Base-by-base conservation (phyloP, 495 filamentous ascomycete genomes). In the Aspergillus leporis region DNA sequence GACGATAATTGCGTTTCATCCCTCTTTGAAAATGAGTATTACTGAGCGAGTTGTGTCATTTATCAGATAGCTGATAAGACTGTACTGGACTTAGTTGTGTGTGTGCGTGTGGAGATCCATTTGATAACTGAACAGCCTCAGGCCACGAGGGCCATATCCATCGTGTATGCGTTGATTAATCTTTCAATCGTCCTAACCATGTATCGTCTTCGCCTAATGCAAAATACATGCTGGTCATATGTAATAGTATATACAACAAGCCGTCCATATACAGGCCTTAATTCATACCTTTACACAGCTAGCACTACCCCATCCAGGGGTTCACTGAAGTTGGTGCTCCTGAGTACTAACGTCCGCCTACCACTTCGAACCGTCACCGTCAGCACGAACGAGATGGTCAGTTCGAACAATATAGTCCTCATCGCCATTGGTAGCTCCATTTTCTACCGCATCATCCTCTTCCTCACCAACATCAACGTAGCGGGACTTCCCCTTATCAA, bases 331-430 rank as follows among this genome's bases (percentile, higher is more conserved):
- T 25, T 25, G 9, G 7, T n/a, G 14, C 2, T 16, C 38, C 12
- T 18, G 14, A 18, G 38, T 14, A 41, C 16, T 14, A 18, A 41
- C 38, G 3, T 41, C 16, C 5, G 14, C 46, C 25, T 14, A 22
- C 25, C 59, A 58, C 32, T 61, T 54, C 30, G 59, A 56, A n/a
- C 61, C 49, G 38, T 58, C 61, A 12, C 61, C 53, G 40, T 58
- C 65, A 8, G 65, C n/a, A 25, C 46, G 59, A 5, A 60, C 60
- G 19, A 78, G 60, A 59, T 78, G 75, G 56, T 74, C 74, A 10
- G 76, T 80, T n/a, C 70, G 67, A 8, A 78, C 70, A 58, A 80
- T 55, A 51, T 80, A 78, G 41, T 84, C 78, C 54, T 83, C 82
- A 43, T 83, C 74, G 61, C 78, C 78, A 34, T 73, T 76, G 43